These are phyloP conservation scores for Tephrocybe sp. DNA, from an alignment of 768 basidiomycete genomes.

Conservation along the genomic window DNA sequence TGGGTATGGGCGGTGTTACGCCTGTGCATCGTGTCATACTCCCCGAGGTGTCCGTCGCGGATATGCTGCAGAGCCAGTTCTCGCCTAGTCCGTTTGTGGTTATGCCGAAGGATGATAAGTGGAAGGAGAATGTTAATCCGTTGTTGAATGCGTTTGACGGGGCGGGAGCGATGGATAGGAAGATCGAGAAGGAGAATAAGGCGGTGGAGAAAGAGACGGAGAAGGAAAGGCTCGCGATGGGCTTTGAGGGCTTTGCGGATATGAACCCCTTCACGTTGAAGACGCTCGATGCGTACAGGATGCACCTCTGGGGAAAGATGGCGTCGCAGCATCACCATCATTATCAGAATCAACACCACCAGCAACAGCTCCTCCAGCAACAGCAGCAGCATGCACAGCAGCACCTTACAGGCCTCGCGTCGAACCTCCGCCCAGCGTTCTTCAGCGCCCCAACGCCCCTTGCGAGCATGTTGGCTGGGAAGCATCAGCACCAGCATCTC, in stretches of 20 bases:
- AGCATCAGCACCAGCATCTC: conserved; percentile 24
- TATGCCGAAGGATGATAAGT: conserved; percentile 19
- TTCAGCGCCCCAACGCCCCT: conserved; percentile 24
- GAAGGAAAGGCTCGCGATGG: conserved; percentile 20
- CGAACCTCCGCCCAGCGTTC: conserved; percentile 33
- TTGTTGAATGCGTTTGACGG: conserved; percentile 42
- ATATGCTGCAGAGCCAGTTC: conserved; percentile 15
- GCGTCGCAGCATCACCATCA: conserved; percentile 76
- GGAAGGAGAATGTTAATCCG: conserved; percentile 83
- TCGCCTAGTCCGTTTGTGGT: conserved; percentile 9
- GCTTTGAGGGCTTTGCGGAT: conserved; percentile 80
- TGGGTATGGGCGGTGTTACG: conserved; percentile 62
- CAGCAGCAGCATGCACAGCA: conserved; percentile 26
- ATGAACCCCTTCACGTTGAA: conserved; percentile 85
- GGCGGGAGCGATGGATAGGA: background rate
- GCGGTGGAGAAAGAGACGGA: conserved; percentile 11
- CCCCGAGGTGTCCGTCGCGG: conserved; percentile 49
- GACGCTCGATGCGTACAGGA: conserved; percentile 79
- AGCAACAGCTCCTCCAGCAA: conserved; percentile 35
- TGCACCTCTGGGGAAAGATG: conserved; percentile 93
- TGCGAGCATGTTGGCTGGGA: conserved; percentile 42
- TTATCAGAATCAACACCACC: conserved; percentile 39
- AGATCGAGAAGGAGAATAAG: conserved; percentile 10
- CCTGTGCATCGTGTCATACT: conserved; percentile 84
- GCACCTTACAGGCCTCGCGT: conserved; percentile 35